A percentile compares a stretch with the other conserved stretches of the same genome.
Conservation (phyloP, 495 filamentous ascomycete species). For the Cercophora sp. region DNA sequence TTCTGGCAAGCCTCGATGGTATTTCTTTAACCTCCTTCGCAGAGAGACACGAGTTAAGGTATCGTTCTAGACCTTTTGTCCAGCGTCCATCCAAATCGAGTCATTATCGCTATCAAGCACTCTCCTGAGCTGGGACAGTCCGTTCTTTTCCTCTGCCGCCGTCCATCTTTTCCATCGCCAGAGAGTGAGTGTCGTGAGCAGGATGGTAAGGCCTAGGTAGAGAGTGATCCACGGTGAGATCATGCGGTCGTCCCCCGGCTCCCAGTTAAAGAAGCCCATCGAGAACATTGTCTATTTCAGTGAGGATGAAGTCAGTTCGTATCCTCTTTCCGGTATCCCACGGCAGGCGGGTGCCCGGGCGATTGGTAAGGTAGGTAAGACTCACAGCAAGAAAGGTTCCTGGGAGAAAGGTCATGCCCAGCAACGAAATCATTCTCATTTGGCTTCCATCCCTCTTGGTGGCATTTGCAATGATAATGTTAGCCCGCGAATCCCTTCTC, state of each 20-base stretch:
- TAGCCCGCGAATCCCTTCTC: constrained; percentile 4
- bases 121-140: not conserved
- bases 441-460: constrained; percentile 18
- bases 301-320: not conserved
- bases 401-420: constrained; percentile 18
- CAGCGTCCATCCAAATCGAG: not conserved
- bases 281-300: constrained; percentile 14
- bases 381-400: constrained; percentile 18
- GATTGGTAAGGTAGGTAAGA: too few species aligned
- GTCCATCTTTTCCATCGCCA: constrained; percentile 7
- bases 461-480: constrained; percentile 10
- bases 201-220: constrained; percentile 4
- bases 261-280: constrained; percentile 15
- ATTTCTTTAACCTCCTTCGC: too few species aligned
- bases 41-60: too few species aligned
- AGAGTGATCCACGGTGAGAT: constrained; percentile 12
- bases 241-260: constrained; percentile 5
- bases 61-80: not conserved
- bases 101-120: not conserved
- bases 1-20: too few species aligned
- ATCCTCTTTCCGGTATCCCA: not conserved
- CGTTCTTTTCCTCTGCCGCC: not conserved
- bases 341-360: not conserved
- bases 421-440: constrained; percentile 12
- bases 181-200: constrained; percentile 4